Base-by-base conservation (phyloP, 306 rosid genomes). In the Cucurbita moschata region DNA sequence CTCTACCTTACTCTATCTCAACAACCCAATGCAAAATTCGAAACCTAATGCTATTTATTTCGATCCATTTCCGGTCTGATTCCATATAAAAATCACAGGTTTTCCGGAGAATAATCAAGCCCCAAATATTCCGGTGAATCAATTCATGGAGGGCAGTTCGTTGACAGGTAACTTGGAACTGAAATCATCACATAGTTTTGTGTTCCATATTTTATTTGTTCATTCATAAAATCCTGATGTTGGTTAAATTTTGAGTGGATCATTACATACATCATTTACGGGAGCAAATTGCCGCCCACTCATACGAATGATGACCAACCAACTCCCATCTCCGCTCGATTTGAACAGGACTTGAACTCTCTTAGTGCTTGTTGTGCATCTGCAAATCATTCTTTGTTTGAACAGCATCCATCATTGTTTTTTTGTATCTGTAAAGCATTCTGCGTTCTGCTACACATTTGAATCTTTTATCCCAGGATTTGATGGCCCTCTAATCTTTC, bases 91-190 rank as follows among this genome's bases (percentile, higher is more conserved):
- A 61, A 1, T 35, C 37, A 54, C 80, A 56, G 79, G 82, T 69
- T 75, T 78, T 35, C 37, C 37, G 26, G 81, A 78, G 56, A 67
- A 56, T 62, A 67, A 15, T 52, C 90, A 75, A 73, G 46, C 84
- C 30, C 44, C 81, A 61, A 69, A 63, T 50, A 44, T 77, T 54
- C 71, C 50, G 38, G 75, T 71, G 65, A 82, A 76, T 64, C 86
- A 55, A 72, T 18, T 59, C 15, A 54, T 51, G 37, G 74, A 79
- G 58, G 63, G 52, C 50, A 75, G 54, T 52, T 44, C 80, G 43
- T 47, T 71, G 44, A 64, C 82, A 46, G 88, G 92, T 88, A 75
- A 80, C 56, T 75, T 76, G 3, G 3, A 4, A 14, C 9, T 30
- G 44, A 9, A n/a, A 12, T 64, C 49, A 39, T 16, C 26, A 6